phyloP scores from a whole-genome alignment of 805 yeast species.

The Starmerella asiatica region DNA sequence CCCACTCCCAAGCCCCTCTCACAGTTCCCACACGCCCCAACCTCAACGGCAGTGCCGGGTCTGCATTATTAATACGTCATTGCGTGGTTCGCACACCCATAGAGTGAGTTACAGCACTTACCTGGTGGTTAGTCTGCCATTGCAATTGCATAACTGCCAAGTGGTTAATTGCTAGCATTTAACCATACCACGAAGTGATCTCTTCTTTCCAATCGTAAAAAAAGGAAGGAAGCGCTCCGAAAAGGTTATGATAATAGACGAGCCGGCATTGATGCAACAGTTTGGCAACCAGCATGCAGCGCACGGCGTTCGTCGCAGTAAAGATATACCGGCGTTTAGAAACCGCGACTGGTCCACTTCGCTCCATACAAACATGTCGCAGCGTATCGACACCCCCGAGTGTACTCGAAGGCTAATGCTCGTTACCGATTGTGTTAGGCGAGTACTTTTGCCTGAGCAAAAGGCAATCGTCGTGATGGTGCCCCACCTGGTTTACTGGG shows the following conservation, averaged over 20 bases:
- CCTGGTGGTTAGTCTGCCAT: too few species aligned
- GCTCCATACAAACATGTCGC: neutral
- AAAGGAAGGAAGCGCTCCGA: too few species aligned
- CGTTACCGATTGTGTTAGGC: slow-evolving; percentile 7
- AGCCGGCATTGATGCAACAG: neutral
- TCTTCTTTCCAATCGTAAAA: too few species aligned
- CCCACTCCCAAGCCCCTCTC: too few species aligned
- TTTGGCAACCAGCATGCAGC: neutral
- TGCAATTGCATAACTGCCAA: too few species aligned
- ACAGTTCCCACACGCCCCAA: too few species aligned
- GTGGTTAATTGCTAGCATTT: too few species aligned
- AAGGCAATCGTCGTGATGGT: slow-evolving; percentile 14
- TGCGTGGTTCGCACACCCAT: too few species aligned
- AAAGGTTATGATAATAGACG: slow-evolving; percentile 1
- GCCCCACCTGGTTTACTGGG: slow-evolving; percentile 17
- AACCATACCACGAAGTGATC: too few species aligned
- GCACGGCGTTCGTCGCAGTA: neutral
- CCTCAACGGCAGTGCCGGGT: too few species aligned
- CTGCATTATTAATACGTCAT: too few species aligned
- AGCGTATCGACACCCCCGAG: neutral
- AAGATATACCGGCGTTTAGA: neutral
- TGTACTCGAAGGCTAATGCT: neutral
- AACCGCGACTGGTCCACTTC: slow-evolving; percentile 1
- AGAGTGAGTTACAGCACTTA: too few species aligned
- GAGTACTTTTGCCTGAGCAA: slow-evolving; percentile 12